Evolutionary conservation across 108 stramenopile species (phyloP), one percentile per base, ranked within the genome.

Genomic region (Stephanodiscus triporus): DNA sequence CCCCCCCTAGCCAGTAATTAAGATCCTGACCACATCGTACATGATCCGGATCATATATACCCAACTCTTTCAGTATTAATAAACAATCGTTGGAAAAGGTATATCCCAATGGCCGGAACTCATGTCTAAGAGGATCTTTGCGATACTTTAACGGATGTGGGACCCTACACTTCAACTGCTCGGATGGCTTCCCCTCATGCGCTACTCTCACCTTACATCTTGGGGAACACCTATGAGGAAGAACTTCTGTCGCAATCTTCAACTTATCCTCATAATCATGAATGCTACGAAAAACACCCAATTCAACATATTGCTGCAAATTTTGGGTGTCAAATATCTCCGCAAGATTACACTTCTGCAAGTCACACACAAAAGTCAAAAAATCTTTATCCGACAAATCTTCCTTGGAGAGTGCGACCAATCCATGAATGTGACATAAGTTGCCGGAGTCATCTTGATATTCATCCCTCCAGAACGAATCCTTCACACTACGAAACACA

Each of bases 401-500:
- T 1, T 54, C 43, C 51, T 54, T 63, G 16, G 16, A 14, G 10
- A 73, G 37, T 11, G 37, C 32, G 10, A 73, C 20, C 26, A 73
- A n/a, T 7, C 55, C 48, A 58, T 73, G 72, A 16, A 73, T 64
- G 63, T 73, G 72, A 22, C 22, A 32, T 32, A 73, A 17, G 27
- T 73, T 73, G 20, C 62, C 72, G 50, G 72, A 54, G 2, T 53
- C 22, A n/a, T 54, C 48, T 19, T 73, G 72, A 30, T 63, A 73
- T 58, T 73, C 72, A 56, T 73, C 72, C 6, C 72, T 32, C n/a
- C 34, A 63, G 51, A 73, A 73, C 16, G 51, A 13, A 38, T 54
- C 19, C n/a, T 17, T 17, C 7, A 23, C 30, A 45, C 13, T 49
- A 9, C 42, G 63, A 42, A 40, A 10, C 11, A 38, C 24, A 37